Evolutionary conservation across 1,284 basidiomycete genomes (phyloP).

Genomic region (Trametes pubescens): DNA sequence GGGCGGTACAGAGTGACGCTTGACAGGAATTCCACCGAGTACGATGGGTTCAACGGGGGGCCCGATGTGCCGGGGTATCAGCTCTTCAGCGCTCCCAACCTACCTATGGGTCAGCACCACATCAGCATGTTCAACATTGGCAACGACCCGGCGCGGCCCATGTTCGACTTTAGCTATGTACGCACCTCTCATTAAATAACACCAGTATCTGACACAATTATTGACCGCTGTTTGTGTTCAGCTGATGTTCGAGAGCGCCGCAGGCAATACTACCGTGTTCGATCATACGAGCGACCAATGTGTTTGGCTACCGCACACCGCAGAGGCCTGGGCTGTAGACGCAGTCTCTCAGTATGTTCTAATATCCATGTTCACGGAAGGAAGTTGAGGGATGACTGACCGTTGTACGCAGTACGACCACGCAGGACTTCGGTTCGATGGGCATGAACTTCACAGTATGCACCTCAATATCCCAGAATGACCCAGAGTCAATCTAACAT

Average conservation of each 20-base stretch:
- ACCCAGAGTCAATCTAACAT: no score
- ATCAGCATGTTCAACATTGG: conserved; percentile 33
- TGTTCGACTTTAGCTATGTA: conserved; percentile 32
- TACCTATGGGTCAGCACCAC: conserved; percentile 26
- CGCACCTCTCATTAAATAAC: not conserved
- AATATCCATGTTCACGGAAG: not conserved
- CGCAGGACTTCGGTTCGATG: conserved; percentile 20
- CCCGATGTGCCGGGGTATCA: conserved; percentile 22
- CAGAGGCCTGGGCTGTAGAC: conserved; percentile 13
- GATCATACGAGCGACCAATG: conserved; percentile 18
- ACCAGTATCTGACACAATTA: not conserved
- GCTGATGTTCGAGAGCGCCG: conserved; percentile 28
- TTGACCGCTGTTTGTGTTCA: conserved; percentile 2
- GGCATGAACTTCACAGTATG: conserved; percentile 33
- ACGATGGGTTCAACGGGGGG: conserved; percentile 21
- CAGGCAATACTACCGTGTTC: conserved; percentile 5
- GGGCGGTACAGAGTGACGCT: conserved; percentile 34
- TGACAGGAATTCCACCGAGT: conserved; percentile 21
- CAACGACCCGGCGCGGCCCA: conserved; percentile 9
- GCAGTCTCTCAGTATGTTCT: conserved; percentile 13
- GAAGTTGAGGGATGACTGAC: not conserved
- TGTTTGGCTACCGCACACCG: conserved; percentile 22
- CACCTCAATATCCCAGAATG: not conserved
- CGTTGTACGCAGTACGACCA: conserved; percentile 20
- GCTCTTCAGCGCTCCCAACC: conserved; percentile 24